These are phyloP conservation scores for Ulmus americana DNA, from an alignment of 331 rosid species.

Conservation along the genomic window DNA sequence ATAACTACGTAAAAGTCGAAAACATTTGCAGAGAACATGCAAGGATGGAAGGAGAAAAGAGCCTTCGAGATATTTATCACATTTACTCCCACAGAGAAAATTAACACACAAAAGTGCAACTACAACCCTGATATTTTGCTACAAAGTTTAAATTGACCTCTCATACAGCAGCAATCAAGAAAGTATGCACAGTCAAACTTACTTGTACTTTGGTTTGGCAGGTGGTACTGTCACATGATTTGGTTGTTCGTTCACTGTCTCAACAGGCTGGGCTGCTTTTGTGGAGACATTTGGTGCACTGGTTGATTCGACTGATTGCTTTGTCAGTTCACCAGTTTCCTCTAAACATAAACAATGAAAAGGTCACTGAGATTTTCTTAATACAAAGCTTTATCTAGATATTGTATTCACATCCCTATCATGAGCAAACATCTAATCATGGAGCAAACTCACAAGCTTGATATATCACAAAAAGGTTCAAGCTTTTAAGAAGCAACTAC, in stretches of 20 bases:
- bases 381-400: conserved; percentile 2
- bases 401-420: background rate
- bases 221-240: conserved; percentile 27
- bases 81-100: background rate
- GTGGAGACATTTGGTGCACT: conserved; percentile 23
- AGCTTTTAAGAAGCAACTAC: conserved; percentile 8
- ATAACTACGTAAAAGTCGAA: background rate
- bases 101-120: background rate
- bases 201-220: conserved; percentile 75
- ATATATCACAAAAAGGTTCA: conserved; percentile 2
- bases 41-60: background rate
- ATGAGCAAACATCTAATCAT: background rate
- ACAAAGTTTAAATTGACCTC: conserved; percentile 4
- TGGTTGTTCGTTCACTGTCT: conserved; percentile 26
- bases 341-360: conserved; percentile 31
- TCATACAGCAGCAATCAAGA: background rate
- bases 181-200: conserved; percentile 10
- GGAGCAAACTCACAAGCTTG: background rate
- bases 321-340: conserved; percentile 38
- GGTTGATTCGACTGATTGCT: conserved; percentile 25
- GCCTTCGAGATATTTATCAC: background rate
- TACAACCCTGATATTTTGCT: background rate
- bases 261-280: conserved; percentile 28
- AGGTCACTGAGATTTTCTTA: conserved; percentile 9
- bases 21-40: background rate